Base-by-base conservation (phyloP, 306 rosid species). In the Mimosa pudica region DNA sequence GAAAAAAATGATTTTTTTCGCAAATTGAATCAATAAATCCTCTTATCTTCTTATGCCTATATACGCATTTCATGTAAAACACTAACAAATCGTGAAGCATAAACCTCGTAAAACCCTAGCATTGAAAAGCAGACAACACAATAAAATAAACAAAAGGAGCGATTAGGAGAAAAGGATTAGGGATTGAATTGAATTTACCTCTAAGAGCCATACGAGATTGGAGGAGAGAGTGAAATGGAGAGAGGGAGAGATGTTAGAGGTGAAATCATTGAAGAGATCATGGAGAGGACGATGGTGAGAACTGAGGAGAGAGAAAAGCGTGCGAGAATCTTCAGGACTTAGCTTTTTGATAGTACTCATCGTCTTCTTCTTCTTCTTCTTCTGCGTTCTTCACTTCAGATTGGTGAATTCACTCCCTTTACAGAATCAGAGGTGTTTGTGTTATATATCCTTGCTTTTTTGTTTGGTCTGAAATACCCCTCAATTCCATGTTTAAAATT, bases 221-320 rank as follows among this genome's bases (percentile, higher is more conserved):
- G 93, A 90, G 86, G 91, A 93, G 63, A 92, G 76, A 47, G 87
- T 70, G 84, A 89, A 95, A 79, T 90, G 90, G 58, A 90, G 92
- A 70, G 64, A 45, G 68, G 64, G 70, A 18, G 90, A 76, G 85
- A 93, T 51, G 13, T 76, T 64, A 76, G 98, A 75, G 77, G 71
- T 79, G 88, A 95, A 93, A 62, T 95, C 96, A 41, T 85, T 71
- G 75, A 88, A 47, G 86, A 91, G 88, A 75, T 92, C 94, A 18
- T 84, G 60, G 48, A 95, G 79, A 5, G 98, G 83, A 46, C 94
- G 93, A 7, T 86, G 91, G 33, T 91, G 91, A 48, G 87, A 87
- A 73, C 78, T 84, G 12, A 95, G 85, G 20, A 92, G 66, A 4
- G 87, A 70, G 80, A 82, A 86, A 33, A 92, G 82, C 20, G 82